phyloP scores from a whole-genome alignment of 2,329 filamentous ascomycete genomes.

The Monilinia polystroma region DNA sequence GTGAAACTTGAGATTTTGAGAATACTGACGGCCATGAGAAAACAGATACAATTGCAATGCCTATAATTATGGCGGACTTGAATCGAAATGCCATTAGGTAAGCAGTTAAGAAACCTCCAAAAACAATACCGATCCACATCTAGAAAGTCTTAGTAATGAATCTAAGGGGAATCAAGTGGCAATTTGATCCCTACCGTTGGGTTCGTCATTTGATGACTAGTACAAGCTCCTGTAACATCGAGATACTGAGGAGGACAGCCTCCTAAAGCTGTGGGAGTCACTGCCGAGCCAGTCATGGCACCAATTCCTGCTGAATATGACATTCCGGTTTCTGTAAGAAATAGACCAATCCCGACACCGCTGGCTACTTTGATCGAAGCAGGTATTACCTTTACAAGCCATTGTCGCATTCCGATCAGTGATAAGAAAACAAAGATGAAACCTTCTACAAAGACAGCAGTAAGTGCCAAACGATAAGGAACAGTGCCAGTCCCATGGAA shows the following conservation, averaged over 20 bases:
- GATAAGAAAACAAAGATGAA: constrained; percentile 64
- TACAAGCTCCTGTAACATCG: constrained; percentile 52
- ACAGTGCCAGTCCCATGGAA: constrained; percentile 56
- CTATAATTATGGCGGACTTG: constrained; percentile 73
- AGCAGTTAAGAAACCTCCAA: constrained; percentile 75
- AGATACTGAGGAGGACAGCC: constrained; percentile 64
- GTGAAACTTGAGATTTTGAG: neutral
- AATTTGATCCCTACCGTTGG: constrained; percentile 55
- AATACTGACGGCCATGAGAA: constrained; percentile 68
- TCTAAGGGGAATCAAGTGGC: neutral
- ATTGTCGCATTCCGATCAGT: constrained; percentile 68
- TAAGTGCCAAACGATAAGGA: constrained; percentile 59
- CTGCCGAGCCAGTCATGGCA: constrained; percentile 66
- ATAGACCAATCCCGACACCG: constrained; percentile 64
- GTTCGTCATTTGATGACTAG: constrained; percentile 68
- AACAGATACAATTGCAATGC: constrained; percentile 69
- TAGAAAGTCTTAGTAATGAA: constrained; percentile 35
- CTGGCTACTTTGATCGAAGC: constrained; percentile 64
- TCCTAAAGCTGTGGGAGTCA: constrained; percentile 73
- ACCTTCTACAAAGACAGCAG: constrained; percentile 64
- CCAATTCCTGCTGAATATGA: constrained; percentile 79
- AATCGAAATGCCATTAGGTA: constrained; percentile 77
- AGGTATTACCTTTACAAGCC: constrained; percentile 66
- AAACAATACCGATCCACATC: constrained; percentile 84
- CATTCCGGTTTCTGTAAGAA: constrained; percentile 62